These are phyloP conservation scores for Tetrapisispora namnaoensis DNA, from an alignment of 805 yeast species.

Conservation along the genomic window DNA sequence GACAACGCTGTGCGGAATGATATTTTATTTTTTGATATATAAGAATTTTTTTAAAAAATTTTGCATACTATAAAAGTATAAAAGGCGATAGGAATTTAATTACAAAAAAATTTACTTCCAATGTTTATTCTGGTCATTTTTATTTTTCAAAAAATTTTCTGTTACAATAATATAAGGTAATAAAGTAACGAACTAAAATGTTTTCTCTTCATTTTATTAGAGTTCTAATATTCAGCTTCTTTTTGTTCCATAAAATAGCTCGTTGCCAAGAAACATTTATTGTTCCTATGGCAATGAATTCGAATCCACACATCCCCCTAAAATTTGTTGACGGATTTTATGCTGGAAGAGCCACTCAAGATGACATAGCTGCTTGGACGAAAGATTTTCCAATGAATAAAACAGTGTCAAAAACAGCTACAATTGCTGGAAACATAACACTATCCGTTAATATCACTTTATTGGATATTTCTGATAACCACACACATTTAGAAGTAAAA, in stretches of 20 bases:
- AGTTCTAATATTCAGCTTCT: neutral
- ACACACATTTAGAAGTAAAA: neutral
- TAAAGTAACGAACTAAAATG: neutral
- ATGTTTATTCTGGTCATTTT: too few relatives aligned
- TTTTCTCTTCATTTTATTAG: neutral
- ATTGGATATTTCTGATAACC: neutral
- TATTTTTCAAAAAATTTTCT: too few relatives aligned
- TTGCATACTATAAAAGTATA: too few relatives aligned
- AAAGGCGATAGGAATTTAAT: too few relatives aligned
- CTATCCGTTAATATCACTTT: neutral
- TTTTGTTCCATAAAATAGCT: neutral
- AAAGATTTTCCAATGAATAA: neutral
- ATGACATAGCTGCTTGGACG: neutral
- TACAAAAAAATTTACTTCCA: too few relatives aligned
- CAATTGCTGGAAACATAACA: neutral
- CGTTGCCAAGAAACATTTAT: neutral
- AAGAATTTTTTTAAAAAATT: too few relatives aligned
- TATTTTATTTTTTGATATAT: too few relatives aligned
- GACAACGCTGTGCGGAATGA: too few relatives aligned
- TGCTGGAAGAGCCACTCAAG: neutral
- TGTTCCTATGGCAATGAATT: neutral
- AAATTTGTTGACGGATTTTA: neutral
- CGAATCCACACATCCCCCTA: neutral
- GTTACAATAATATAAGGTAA: too few relatives aligned
- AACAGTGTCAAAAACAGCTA: neutral